Evolutionary conservation across 2,329 filamentous ascomycete genomes (phyloP).

Genomic region (Stachybotrys elegans): DNA sequence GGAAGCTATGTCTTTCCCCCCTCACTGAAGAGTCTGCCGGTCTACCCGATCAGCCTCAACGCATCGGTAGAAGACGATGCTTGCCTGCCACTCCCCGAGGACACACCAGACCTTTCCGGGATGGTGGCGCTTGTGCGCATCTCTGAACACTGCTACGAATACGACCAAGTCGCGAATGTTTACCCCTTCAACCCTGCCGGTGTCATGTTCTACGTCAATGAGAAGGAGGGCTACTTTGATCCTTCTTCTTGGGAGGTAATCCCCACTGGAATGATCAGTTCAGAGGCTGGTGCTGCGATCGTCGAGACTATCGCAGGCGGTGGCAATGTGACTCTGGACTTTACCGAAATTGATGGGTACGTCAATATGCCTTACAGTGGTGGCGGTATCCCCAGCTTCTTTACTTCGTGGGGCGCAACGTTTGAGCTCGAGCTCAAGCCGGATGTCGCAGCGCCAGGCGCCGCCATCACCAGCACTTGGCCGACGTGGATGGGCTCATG

Average conservation of each 20-base stretch:
- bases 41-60: neutral
- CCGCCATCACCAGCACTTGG: slow-evolving; percentile 1
- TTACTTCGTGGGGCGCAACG: slow-evolving; percentile 1
- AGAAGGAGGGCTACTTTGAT: neutral
- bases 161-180: neutral
- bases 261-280: neutral
- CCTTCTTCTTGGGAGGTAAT: neutral
- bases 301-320: neutral
- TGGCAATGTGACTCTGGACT: slow-evolving; percentile 1
- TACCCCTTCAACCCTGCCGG: neutral
- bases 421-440: slow-evolving; percentile 1
- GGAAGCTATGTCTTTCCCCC: neutral
- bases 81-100: slow-evolving; percentile 6
- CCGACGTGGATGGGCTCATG: neutral
- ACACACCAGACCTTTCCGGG: neutral
- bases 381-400: neutral
- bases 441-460: neutral
- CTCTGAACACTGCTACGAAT: neutral
- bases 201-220: neutral
- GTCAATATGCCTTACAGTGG: neutral
- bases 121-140: slow-evolving; percentile 1
- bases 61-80: slow-evolving; percentile 8
- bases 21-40: neutral
- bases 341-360: neutral
- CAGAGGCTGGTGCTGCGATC: neutral